Evolutionary conservation across 768 basidiomycete species (phyloP).

Genomic region (Termitomyces sp.): DNA sequence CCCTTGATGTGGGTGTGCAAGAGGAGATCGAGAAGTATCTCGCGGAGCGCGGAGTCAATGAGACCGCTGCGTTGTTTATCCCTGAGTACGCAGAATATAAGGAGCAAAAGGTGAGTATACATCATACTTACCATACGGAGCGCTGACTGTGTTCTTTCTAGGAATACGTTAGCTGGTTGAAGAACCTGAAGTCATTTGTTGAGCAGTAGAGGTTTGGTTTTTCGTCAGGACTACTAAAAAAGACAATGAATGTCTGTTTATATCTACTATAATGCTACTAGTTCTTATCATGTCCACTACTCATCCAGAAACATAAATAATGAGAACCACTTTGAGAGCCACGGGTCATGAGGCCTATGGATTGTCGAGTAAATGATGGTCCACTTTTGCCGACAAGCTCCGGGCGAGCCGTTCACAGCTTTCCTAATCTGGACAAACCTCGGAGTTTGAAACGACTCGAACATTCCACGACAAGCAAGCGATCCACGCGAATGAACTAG

Average conservation of each 20-base stretch:
- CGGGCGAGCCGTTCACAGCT: not conserved
- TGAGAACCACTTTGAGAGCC: not conserved
- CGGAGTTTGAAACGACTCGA: slow-evolving; percentile 11
- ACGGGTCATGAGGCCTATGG: not conserved
- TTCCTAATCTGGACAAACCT: slow-evolving; percentile 1
- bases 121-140: not conserved
- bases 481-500: slow-evolving; percentile 5
- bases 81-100: slow-evolving; percentile 86
- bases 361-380: no score
- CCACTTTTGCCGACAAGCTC: not conserved
- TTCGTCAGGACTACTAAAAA: slow-evolving; percentile 3
- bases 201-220: slow-evolving; percentile 39
- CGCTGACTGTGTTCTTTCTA: slow-evolving; percentile 21
- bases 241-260: slow-evolving; percentile 6
- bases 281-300: slow-evolving; percentile 1
- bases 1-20: slow-evolving; percentile 82
- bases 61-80: slow-evolving; percentile 77
- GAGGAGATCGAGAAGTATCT: slow-evolving; percentile 90
- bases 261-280: slow-evolving; percentile 3
- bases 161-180: slow-evolving; percentile 93
- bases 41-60: slow-evolving; percentile 85
- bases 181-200: slow-evolving; percentile 76
- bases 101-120: slow-evolving; percentile 77
- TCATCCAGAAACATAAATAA: slow-evolving; percentile 4
- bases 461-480: slow-evolving; percentile 7